A percentile compares a stretch with the other conserved stretches of the same genome.
These are phyloP conservation scores for Cytidiella melzeri DNA, from an alignment of 768 basidiomycete genomes.

Conservation along the genomic window DNA sequence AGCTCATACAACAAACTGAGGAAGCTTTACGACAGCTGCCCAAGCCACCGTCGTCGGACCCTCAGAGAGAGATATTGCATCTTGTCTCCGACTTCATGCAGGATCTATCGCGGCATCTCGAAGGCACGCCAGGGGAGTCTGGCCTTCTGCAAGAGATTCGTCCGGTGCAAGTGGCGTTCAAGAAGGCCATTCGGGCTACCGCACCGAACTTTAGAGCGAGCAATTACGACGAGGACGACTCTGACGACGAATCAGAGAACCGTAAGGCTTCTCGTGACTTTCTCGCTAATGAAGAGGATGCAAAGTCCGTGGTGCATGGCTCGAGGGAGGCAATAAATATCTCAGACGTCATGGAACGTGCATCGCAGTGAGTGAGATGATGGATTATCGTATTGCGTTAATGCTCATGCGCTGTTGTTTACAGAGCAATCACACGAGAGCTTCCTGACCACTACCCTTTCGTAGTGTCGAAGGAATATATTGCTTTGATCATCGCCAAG, in stretches of 20 bases:
- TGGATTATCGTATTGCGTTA: neutral
- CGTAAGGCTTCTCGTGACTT: conserved; percentile 8
- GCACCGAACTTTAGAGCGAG: conserved; percentile 57
- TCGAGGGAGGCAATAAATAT: conserved; percentile 34
- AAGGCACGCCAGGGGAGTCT: conserved; percentile 45
- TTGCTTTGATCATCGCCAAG: conserved; percentile 34
- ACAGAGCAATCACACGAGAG: conserved; percentile 64
- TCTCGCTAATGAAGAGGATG: conserved; percentile 18
- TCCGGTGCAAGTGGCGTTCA: conserved; percentile 42
- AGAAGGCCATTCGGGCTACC: conserved; percentile 40
- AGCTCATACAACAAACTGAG: conserved; percentile 35
- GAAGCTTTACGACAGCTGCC: conserved; percentile 33
- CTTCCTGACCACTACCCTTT: conserved; percentile 65
- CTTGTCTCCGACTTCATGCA: conserved; percentile 41
- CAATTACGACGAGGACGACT: conserved; percentile 11
- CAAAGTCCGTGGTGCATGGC: neutral
- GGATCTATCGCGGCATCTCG: conserved; percentile 39
- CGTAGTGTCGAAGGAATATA: conserved; percentile 47
- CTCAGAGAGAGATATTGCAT: conserved; percentile 48
- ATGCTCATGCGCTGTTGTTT: neutral
- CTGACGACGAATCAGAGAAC: neutral
- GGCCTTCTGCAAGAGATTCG: conserved; percentile 55
- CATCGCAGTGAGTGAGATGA: conserved; percentile 36
- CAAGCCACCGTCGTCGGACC: conserved; percentile 46
- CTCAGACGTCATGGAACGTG: conserved; percentile 44